Evolutionary conservation across 495 filamentous ascomycete species (phyloP), one percentile per base, ranked within the genome.

Genomic region (Bryoglossum gracile): DNA sequence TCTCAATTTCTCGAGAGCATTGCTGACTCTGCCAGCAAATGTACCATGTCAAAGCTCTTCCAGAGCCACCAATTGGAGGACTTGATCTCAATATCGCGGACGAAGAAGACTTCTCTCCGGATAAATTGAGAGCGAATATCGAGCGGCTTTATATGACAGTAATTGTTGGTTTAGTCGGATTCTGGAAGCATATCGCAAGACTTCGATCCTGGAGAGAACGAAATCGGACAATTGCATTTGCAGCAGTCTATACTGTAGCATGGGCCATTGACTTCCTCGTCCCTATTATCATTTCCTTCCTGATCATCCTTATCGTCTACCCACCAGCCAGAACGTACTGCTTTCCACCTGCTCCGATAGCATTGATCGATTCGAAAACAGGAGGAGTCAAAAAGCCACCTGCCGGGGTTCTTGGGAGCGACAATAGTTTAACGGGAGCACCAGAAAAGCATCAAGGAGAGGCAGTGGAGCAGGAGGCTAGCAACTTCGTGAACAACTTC

Each of bases 111-210:
- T 92, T 90, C 63, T 86, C 84, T 0, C 89, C 89, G 0, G 89
- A 94, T 63, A 94, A 94, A 60, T 65, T 95, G 53, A 74, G 89
- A 14, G 78, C 78, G 16, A 88, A 81, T 32, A 53, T 94, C n/a
- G 89, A 95, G 62, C 70, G 89, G 8, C 73, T 94, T 22, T 95
- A 95, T 62, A 90, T 83, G 70, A 87, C 86, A 0, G 78, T 94
- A 1, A 70, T 84, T 2, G 77, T 92, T 24, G 80, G 83, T 1
- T 16, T 87, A 38, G 71, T 85, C 11, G 75, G 71, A 0, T 73
- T 81, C 36, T 76, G 72, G 8, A 87, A 89, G 46, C 89, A 95
- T 57, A 75, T 90, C 54, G 82, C 74, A 1, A 69, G 88, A 4
- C 62, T 95, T 18, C 76, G 89, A 13, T 91, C 86, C 8, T 95